Evolutionary conservation across 2,329 filamentous ascomycete genomes (phyloP), one percentile per base, ranked within the genome.

Genomic region (Piedraia hortae): DNA sequence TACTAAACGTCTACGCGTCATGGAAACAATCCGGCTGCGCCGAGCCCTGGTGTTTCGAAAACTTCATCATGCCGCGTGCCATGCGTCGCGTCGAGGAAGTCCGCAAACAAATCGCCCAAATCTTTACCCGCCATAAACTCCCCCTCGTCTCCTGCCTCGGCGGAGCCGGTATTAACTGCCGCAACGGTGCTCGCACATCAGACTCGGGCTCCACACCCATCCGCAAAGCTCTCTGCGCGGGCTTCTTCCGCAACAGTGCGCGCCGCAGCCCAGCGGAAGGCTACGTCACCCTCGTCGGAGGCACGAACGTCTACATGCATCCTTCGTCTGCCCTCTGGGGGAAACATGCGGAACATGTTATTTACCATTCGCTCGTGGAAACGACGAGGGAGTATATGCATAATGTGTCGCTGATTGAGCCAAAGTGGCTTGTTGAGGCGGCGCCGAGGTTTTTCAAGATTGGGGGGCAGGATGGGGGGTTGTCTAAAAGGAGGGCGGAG

Each of bases 401-500:
- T 39, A 74, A 64, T 41, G 85, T 78, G 8, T 90, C 77, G 3
- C 62, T 62, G 3, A 93, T 97, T 37, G 85, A 97, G 48, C 82
- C 85, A 5, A 90, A 89, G 44, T 69, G 63, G 64, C 59, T 97
- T 11, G 78, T 93, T 1, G 80, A 91, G 37, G 82, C 80, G 7
- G 85, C 88, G n/a, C 85, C 88, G 6, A 91, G 78, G 0, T 97
- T 93, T 53, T 97, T 93, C 64, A 90, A 89, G 58, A 77, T 93
- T 4, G 82, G 85, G 10, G 67, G 74, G 1, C 82, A 71, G 16
- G 77, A 91, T 41, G 57, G 63, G 25, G 32, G 31, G 23, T 47
- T 97, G 37, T 82, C 71, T 31, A 91, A 90, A 58, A 54, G 85
- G 38, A 85, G 88, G 61, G 71, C 75, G 54, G 75, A 75, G 0